Conservation (phyloP, 768 basidiomycete genomes). For the Termitomyces sp. region DNA sequence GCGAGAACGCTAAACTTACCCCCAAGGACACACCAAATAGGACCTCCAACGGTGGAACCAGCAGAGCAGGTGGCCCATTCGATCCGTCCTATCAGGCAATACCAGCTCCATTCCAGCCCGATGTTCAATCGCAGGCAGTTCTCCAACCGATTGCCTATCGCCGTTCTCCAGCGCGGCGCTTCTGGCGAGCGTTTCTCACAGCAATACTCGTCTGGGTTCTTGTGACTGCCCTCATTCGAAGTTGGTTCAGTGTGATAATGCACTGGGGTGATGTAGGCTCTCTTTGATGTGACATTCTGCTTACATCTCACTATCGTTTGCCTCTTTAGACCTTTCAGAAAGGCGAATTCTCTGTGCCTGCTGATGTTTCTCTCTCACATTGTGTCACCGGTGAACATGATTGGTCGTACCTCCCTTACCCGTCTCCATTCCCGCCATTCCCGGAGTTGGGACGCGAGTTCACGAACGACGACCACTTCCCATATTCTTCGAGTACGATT, state of each 20-base stretch:
- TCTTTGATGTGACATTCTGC: background rate
- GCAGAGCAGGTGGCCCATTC: background rate
- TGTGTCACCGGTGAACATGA: constrained; percentile 2
- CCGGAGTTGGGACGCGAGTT: background rate
- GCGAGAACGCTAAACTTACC: constrained; percentile 8
- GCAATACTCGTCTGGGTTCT: constrained; percentile 19
- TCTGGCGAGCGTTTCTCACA: constrained; percentile 16
- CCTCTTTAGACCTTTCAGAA: constrained; percentile 5
- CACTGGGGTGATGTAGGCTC: constrained; percentile 9
- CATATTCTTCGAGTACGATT: constrained; percentile 10
- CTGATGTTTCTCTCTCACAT: constrained; percentile 8
- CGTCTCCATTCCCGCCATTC: background rate
- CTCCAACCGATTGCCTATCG: constrained; percentile 4
- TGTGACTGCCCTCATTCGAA: constrained; percentile 11
- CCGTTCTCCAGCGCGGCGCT: constrained; percentile 14
- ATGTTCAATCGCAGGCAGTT: constrained; percentile 1
- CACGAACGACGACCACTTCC: constrained; percentile 1
- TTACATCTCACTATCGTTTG: background rate
- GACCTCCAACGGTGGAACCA: background rate
- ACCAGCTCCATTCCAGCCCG: constrained; percentile 2
- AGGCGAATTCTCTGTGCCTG: constrained; percentile 14
- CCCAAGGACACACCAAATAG: background rate
- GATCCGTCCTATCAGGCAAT: constrained; percentile 9
- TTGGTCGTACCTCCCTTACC: constrained; percentile 6
- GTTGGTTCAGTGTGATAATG: constrained; percentile 8